These are phyloP conservation scores for Sporothrix luriei DNA, from an alignment of 2,329 filamentous ascomycete species.

Conservation along the genomic window DNA sequence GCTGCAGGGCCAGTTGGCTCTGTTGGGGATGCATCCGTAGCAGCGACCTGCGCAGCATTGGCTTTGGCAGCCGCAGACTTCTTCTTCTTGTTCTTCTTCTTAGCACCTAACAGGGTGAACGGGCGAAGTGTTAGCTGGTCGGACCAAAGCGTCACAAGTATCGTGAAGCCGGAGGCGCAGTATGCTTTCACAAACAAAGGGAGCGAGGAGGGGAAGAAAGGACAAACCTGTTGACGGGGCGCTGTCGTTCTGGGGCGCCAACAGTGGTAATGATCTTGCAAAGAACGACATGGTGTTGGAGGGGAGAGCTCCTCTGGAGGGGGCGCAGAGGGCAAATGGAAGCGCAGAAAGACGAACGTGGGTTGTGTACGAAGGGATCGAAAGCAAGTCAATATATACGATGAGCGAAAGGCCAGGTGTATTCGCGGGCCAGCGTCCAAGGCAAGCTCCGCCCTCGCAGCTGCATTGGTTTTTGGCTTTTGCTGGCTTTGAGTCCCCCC, in stretches of 20 bases:
- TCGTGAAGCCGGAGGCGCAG: not conserved
- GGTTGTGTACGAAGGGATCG: not conserved
- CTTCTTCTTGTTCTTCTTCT: slow-evolving; percentile 64
- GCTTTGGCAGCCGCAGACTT: slow-evolving; percentile 54
- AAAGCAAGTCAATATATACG: not conserved
- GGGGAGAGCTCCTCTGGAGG: slow-evolving; percentile 18
- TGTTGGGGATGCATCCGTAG: slow-evolving; percentile 34
- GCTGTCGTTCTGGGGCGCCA: slow-evolving; percentile 32
- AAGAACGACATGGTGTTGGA: slow-evolving; percentile 33
- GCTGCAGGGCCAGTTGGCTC: slow-evolving; percentile 26
- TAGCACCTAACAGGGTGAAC: slow-evolving; percentile 46
- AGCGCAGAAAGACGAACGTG: not conserved
- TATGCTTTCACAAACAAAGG: not conserved
- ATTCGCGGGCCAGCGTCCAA: not conserved
- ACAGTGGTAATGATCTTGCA: slow-evolving; percentile 26
- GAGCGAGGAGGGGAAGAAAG: not conserved
- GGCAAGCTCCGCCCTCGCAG: slow-evolving; percentile 1
- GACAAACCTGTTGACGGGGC: slow-evolving; percentile 33
- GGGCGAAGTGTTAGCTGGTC: not conserved
- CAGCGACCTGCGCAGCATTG: slow-evolving; percentile 30
- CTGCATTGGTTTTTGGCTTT: slow-evolving; percentile 23
- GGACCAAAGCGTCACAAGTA: not conserved
- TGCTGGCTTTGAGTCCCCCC: not conserved
- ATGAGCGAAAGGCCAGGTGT: slow-evolving; percentile 29
- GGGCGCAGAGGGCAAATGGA: not conserved